These are phyloP conservation scores for Daphne laureola DNA, from an alignment of 441 rosid genomes.

Conservation along the genomic window DNA sequence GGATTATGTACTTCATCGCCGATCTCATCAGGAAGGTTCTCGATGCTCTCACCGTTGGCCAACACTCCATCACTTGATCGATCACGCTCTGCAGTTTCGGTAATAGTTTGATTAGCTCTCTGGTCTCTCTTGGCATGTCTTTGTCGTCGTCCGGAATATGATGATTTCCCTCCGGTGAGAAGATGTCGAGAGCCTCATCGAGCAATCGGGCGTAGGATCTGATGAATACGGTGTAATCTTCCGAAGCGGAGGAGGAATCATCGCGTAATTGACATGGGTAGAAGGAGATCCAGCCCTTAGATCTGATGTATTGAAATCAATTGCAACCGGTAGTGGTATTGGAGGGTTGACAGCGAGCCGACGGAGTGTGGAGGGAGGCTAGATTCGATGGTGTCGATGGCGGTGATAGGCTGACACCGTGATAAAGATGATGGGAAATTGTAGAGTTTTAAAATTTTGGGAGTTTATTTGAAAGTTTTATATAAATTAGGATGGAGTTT, in stretches of 20 bases:
- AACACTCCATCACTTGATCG: constrained; percentile 42
- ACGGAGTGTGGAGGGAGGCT: too few relatives aligned
- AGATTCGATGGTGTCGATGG: too few relatives aligned
- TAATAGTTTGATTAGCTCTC: constrained; percentile 24
- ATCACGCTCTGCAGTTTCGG: constrained; percentile 39
- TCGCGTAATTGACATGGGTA: constrained; percentile 43
- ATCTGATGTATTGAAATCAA: constrained; percentile 23
- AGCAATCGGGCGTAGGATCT: constrained; percentile 37
- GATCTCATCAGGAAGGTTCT: constrained; percentile 26
- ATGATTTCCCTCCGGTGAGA: constrained; percentile 16
- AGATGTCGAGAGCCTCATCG: constrained; percentile 28
- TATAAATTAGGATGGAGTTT: too few relatives aligned
- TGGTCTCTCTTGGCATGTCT: constrained; percentile 4
- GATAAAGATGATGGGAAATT: too few relatives aligned
- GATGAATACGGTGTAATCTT: constrained; percentile 27
- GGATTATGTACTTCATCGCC: constrained; percentile 37
- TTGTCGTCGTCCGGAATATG: constrained; percentile 8
- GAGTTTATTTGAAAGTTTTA: too few relatives aligned
- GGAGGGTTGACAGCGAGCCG: too few relatives aligned
- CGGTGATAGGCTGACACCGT: too few relatives aligned
- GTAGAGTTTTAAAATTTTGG: too few relatives aligned
- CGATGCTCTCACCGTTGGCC: constrained; percentile 22
- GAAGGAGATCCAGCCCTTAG: constrained; percentile 27
- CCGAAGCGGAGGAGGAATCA: constrained; percentile 33
- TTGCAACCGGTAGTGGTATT: too few relatives aligned